Conservation (phyloP, 1,284 basidiomycete species). For the Stereum hirsutum region DNA sequence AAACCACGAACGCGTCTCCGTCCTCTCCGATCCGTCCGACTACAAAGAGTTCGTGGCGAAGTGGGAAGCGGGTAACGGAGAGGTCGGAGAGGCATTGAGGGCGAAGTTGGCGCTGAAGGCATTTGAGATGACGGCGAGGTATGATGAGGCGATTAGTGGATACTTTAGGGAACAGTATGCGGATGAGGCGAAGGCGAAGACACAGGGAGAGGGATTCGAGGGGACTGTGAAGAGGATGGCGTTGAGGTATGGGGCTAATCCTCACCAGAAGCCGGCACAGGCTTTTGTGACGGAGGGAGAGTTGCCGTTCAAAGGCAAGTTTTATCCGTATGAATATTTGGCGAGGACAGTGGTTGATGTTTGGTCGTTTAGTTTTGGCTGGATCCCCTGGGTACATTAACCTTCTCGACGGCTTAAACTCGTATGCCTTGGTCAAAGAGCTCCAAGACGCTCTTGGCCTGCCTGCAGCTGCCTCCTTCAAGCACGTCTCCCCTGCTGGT, state of each 20-base stretch:
- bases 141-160: constrained; percentile 92
- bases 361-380: constrained; percentile 54
- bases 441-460: constrained; percentile 80
- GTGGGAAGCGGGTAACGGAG: constrained; percentile 59
- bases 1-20: constrained; percentile 91
- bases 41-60: constrained; percentile 79
- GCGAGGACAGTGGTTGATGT: not conserved
- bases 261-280: constrained; percentile 98
- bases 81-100: constrained; percentile 64
- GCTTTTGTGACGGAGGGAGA: constrained; percentile 88
- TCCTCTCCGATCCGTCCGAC: constrained; percentile 92
- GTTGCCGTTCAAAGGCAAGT: constrained; percentile 87
- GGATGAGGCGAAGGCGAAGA: constrained; percentile 60
- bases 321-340: not conserved
- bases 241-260: constrained; percentile 95
- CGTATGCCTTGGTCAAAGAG: constrained; percentile 94
- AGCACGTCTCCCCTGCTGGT: constrained; percentile 98
- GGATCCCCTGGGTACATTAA: constrained; percentile 99
- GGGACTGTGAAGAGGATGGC: constrained; percentile 77
- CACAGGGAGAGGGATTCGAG: constrained; percentile 44
- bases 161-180: constrained; percentile 98
- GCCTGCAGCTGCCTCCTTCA: constrained; percentile 98
- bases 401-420: constrained; percentile 96
- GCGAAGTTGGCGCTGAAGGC: constrained; percentile 92
- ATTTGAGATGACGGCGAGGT: constrained; percentile 92